Conservation (phyloP, 2,329 filamentous ascomycete species). For the Knufia fluminis region DNA sequence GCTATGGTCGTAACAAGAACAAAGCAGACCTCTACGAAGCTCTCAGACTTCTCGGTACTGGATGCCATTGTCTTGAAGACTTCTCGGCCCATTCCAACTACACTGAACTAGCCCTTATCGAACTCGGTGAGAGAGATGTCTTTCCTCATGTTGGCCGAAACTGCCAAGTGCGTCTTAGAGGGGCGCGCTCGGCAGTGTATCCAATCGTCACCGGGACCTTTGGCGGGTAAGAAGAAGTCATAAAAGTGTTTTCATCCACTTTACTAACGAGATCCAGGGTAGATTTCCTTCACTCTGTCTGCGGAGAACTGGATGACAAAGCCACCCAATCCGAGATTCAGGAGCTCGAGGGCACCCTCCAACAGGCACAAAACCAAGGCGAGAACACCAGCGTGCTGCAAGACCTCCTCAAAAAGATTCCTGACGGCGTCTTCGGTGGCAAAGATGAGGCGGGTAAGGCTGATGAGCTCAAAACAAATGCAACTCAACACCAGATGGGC, state of each 20-base stretch:
- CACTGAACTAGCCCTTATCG: constrained; percentile 75
- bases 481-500: constrained; percentile 64
- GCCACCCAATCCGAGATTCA: constrained; percentile 84
- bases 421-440: constrained; percentile 67
- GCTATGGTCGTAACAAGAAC: constrained; percentile 56
- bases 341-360: constrained; percentile 73
- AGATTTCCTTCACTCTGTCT: constrained; percentile 85
- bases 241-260: no score
- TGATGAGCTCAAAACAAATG: constrained; percentile 69
- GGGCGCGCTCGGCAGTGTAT: constrained; percentile 58
- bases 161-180: constrained; percentile 61
- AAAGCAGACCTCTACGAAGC: constrained; percentile 80
- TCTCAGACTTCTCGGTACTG: constrained; percentile 76
- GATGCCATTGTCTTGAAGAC: constrained; percentile 83
- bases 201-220: constrained; percentile 87
- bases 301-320: constrained; percentile 72
- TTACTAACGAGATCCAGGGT: constrained; percentile 42
- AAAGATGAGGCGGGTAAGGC: constrained; percentile 66
- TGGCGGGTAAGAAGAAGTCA: no score
- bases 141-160: constrained; percentile 79
- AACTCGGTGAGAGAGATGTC: constrained; percentile 68
- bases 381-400: constrained; percentile 64
- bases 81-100: constrained; percentile 94
- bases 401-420: constrained; percentile 71
- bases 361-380: constrained; percentile 48